Evolutionary conservation across 495 filamentous ascomycete species (phyloP).

Genomic region (Trichoderma parareesei): DNA sequence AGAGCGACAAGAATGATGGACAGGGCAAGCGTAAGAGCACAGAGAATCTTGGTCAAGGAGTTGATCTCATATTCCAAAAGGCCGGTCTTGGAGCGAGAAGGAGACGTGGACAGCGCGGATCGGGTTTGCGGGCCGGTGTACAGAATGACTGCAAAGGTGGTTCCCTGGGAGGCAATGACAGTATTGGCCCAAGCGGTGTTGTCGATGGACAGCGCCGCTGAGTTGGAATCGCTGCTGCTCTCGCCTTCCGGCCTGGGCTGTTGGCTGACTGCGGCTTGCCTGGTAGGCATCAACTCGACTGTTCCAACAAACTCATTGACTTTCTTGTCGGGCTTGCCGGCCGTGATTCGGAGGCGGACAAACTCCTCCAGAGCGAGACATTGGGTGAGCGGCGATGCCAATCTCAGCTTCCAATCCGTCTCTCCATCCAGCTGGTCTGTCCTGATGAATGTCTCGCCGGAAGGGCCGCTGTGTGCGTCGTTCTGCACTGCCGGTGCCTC

Average conservation of each 20-base stretch:
- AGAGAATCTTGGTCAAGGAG: conserved; percentile 94
- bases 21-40: conserved; percentile 73
- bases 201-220: conserved; percentile 78
- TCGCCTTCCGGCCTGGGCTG: conserved; percentile 11
- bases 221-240: conserved; percentile 29
- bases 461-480: conserved; percentile 24
- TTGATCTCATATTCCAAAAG: conserved; percentile 96
- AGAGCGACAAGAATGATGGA: conserved; percentile 86
- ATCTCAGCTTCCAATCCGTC: conserved; percentile 95
- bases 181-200: conserved; percentile 99
- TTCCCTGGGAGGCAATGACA: conserved; percentile 85
- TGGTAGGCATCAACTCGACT: conserved; percentile 52
- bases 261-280: conserved; percentile 24
- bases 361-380: conserved; percentile 58
- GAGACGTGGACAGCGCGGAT: conserved; percentile 85
- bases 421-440: conserved; percentile 98
- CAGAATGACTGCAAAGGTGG: conserved; percentile 77
- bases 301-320: conserved; percentile 93
- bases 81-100: conserved; percentile 85
- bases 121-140: conserved; percentile 95
- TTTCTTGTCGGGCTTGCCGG: conserved; percentile 78
- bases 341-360: conserved; percentile 65
- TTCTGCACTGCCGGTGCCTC: conserved; percentile 4
- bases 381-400: conserved; percentile 81
- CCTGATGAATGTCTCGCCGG: conserved; percentile 89